Evolutionary conservation across 2,329 filamentous ascomycete species (phyloP).

Genomic region (Colletotrichum cordylinicola): DNA sequence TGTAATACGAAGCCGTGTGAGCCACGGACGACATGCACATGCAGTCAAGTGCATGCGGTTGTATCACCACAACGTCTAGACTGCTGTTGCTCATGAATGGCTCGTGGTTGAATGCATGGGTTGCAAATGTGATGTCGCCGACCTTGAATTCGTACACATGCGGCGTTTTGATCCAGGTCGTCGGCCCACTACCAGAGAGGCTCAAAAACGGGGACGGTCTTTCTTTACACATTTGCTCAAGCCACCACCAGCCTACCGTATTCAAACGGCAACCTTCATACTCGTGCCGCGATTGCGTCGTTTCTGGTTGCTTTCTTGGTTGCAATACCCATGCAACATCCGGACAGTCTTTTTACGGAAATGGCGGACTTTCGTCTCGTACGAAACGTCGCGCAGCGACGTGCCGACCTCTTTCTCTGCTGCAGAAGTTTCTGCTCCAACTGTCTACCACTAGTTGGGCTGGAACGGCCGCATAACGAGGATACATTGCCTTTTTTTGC

Average conservation of each 20-base stretch:
- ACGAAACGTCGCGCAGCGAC: not conserved
- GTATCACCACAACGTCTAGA: not conserved
- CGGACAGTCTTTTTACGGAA: not conserved
- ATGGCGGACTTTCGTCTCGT: not conserved
- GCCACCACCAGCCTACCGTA: not conserved
- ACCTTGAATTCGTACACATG: not conserved
- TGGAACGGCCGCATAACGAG: slow-evolving; percentile 1
- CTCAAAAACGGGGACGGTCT: not conserved
- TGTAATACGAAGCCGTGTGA: not conserved
- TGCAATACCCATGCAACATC: not conserved
- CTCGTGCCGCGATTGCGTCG: not conserved
- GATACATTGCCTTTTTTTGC: not conserved
- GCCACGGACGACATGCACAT: not conserved
- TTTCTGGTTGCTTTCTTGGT: not conserved
- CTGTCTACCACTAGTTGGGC: not conserved
- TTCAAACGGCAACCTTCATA: not conserved
- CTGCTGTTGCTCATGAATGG: not conserved
- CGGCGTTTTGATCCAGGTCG: not conserved
- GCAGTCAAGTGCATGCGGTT: not conserved
- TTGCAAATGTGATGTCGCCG: not conserved
- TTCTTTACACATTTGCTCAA: not conserved
- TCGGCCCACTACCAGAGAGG: not conserved
- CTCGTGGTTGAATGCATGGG: not conserved
- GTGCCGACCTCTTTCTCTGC: not conserved
- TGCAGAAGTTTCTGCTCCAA: not conserved